Evolutionary conservation across 441 rosid species (phyloP), one percentile per base, ranked within the genome.

Genomic region (Corymbia citriodora): DNA sequence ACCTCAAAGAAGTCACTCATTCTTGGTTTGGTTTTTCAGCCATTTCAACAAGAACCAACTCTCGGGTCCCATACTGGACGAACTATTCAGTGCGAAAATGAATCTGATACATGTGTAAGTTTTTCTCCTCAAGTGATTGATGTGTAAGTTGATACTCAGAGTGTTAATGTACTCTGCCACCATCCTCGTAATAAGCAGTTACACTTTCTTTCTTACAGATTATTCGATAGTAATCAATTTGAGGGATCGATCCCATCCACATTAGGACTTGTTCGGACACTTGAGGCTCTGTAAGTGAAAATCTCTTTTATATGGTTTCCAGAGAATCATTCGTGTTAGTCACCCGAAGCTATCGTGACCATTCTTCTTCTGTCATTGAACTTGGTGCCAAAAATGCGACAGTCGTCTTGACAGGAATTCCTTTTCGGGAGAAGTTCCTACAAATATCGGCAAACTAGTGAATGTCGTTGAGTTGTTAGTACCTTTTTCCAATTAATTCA

Each of bases 281-380:
- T 98, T 83, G 99, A 98, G 94, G 99, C 95, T 96, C 98, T 97
- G 99, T 98, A 94, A 98, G 99, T 98, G 91, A 93, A 93, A 85
- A 61, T 55, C 87, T 81, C 87, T 53, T 88, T 88, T 82, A 52
- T 82, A 23, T 70, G 54, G 45, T 54, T 72, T 57, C 5, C 16
- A 7, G n/a, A 52, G 12, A 31, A 81, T 48, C 72, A 23, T 74
- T 31, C 88, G 65, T 81, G 8, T 48, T 17, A 88, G 85, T 79
- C 85, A 7, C 85, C 27, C 15, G 27, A 79, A 79, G 85, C 85
- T 40, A 21, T 23, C 1, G 17, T 79, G 52, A 45, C 85, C 85
- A 87, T 89, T 54, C 68, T 52, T 50, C 21, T 72, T 36, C 85
- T 23, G 52, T 79, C 85, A 40, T 45, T 79, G 85, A 68, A 72